A percentile compares a stretch with the other conserved stretches of the same genome.
Conservation (phyloP, 1,284 basidiomycete species). For the Apiotrichum sp. region DNA sequence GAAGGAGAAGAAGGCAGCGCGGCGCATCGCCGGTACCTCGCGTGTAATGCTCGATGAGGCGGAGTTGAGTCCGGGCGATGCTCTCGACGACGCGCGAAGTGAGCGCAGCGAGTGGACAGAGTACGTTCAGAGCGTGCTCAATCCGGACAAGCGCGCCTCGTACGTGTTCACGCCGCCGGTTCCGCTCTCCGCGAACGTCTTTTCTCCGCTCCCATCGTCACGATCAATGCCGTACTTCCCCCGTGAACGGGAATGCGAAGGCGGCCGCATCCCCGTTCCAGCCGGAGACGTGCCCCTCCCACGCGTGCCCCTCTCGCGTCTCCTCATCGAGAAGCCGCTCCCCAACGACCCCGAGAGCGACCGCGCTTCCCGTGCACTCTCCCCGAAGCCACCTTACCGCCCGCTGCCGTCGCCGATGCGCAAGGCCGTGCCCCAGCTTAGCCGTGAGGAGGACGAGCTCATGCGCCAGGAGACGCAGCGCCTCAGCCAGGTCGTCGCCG, state of each 20-base stretch:
- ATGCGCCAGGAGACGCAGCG: not conserved
- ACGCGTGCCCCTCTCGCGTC: too few relatives aligned
- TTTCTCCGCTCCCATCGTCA: not conserved
- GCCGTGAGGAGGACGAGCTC: not conserved
- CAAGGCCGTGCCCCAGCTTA: not conserved
- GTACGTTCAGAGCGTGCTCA: slow-evolving; percentile 2
- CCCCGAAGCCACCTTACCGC: not conserved
- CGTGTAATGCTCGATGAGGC: not conserved
- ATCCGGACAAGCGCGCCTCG: not conserved
- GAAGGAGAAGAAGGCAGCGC: not conserved
- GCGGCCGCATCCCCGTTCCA: too few relatives aligned
- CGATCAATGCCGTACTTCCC: not conserved
- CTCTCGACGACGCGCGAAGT: not conserved
- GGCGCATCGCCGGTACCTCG: not conserved
- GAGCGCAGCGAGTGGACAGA: slow-evolving; percentile 1
- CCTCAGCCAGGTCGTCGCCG: not conserved
- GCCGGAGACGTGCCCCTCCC: too few relatives aligned
- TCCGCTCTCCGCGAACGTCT: not conserved
- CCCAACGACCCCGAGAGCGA: not conserved
- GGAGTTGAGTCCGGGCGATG: not conserved
- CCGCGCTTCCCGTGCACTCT: not conserved
- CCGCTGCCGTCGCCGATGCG: not conserved
- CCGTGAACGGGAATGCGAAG: too few relatives aligned
- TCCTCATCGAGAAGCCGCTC: too few relatives aligned
- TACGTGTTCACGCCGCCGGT: not conserved